These are phyloP conservation scores for Colletotrichum tofieldiae DNA, from an alignment of 2,329 filamentous ascomycete genomes.

Conservation along the genomic window DNA sequence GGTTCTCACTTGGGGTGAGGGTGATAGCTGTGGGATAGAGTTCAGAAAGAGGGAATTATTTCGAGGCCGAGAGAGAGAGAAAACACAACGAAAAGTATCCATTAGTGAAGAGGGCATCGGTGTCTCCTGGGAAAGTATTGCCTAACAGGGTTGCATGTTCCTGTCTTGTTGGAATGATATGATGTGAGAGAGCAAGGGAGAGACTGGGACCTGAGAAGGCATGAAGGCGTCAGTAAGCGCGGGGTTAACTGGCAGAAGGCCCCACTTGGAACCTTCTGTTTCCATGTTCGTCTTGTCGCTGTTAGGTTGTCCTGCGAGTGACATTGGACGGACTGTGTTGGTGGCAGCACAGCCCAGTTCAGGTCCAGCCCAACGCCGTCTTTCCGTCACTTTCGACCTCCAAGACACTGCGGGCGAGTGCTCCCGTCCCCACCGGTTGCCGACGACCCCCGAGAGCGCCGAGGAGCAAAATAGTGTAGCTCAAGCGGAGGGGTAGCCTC, in stretches of 20 bases:
- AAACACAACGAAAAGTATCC: neutral
- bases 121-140: neutral
- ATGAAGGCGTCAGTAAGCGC: constrained; percentile 20
- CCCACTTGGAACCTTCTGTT: constrained; percentile 17
- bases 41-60: constrained; percentile 7
- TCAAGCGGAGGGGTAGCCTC: constrained; percentile 8
- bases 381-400: constrained; percentile 13
- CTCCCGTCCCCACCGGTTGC: constrained; percentile 26
- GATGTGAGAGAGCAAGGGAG: neutral
- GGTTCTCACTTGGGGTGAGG: neutral
- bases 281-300: constrained; percentile 26
- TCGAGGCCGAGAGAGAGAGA: neutral
- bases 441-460: constrained; percentile 34
- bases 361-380: constrained; percentile 19
- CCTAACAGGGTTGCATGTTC: neutral
- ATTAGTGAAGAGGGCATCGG: neutral
- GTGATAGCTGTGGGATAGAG: neutral
- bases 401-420: neutral
- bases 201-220: neutral
- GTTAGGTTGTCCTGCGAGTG: neutral
- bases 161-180: neutral
- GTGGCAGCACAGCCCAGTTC: neutral
- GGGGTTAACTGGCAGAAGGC: constrained; percentile 14
- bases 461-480: constrained; percentile 30
- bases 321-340: neutral